Conservation (phyloP, 495 filamentous ascomycete species). For the Talaromyces nanjingensis region DNA sequence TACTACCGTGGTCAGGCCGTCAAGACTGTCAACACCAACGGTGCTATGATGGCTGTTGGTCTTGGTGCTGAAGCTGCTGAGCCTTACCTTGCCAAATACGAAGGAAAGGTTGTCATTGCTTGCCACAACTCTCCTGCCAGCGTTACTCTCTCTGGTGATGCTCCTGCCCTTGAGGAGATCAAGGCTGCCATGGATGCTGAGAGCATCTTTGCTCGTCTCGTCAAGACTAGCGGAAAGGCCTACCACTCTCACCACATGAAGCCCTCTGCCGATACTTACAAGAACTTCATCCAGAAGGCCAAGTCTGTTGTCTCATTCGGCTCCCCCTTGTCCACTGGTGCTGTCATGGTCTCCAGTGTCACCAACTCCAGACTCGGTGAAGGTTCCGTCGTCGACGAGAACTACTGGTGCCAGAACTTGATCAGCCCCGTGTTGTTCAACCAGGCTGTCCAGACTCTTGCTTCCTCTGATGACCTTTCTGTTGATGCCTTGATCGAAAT, state of each 20-base stretch:
- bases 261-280: constrained; percentile 7
- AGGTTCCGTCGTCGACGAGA: neutral
- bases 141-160: constrained; percentile 22
- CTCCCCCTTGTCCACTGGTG: neutral
- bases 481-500: constrained; percentile 21
- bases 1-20: constrained; percentile 22
- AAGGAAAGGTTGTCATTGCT: constrained; percentile 14
- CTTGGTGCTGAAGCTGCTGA: constrained; percentile 4
- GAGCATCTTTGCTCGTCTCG: constrained; percentile 40
- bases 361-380: neutral
- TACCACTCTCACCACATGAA: constrained; percentile 56
- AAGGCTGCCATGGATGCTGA: constrained; percentile 7
- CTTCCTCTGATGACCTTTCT: constrained; percentile 9
- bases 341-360: neutral
- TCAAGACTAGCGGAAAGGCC: constrained; percentile 40
- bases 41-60: constrained; percentile 19
- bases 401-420: constrained; percentile 31
- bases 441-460: constrained; percentile 16
- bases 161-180: constrained; percentile 13
- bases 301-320: neutral
- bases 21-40: neutral
- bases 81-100: neutral
- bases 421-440: constrained; percentile 23
- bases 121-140: constrained; percentile 25
- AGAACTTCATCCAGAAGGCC: neutral